Evolutionary conservation across 495 filamentous ascomycete species (phyloP), one percentile per base, ranked within the genome.

Genomic region (Penicillium odoratum): DNA sequence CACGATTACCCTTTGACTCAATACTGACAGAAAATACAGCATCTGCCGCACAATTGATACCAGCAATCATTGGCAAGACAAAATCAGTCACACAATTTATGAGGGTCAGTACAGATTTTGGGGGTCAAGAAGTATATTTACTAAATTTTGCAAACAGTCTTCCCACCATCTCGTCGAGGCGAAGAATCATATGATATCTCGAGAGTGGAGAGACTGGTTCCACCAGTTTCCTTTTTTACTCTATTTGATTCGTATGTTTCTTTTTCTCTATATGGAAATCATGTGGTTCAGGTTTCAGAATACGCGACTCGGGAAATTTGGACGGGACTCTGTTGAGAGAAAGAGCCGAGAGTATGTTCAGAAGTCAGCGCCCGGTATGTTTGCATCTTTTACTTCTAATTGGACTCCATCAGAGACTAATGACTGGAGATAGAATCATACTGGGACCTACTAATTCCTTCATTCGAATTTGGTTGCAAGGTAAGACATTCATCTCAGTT

Each of bases 271-370:
- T 16, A 49, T 49, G 47, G 47, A 49, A 15, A n/a, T 49, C 7
- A 49, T 15, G 13, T 49, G 47, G 47, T 34, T 49, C 11, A 6
- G 13, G 2, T 49, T 49, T 15, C 47, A 49, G 9, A 49, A 49
- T 15, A 49, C 15, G 6, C 10, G 13, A 11, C 15, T 49, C 3
- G 47, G 47, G 8, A 29, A 21, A 16, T 9, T 33, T n/a, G n/a
- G 13, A 3, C 47, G 47, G 2, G 29, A 9, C 16, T 31, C 26
- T 7, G 30, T 49, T 10, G 47, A 33, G 29, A 49, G 8, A 33
- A 15, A 31, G 29, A 49, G 47, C 29, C 47, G 47, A 10, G 28
- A 49, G 16, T 49, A 49, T 33, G 47, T 49, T 30, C 47, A 49
- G 33, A 34, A 34, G 5, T 16, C 47, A 49, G 47, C 29, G 15